Percentiles rank a stretch among this genome's conserved stretches.
These are phyloP conservation scores for Neonectria coccinea DNA, from an alignment of 2,329 filamentous ascomycete genomes.

Conservation along the genomic window DNA sequence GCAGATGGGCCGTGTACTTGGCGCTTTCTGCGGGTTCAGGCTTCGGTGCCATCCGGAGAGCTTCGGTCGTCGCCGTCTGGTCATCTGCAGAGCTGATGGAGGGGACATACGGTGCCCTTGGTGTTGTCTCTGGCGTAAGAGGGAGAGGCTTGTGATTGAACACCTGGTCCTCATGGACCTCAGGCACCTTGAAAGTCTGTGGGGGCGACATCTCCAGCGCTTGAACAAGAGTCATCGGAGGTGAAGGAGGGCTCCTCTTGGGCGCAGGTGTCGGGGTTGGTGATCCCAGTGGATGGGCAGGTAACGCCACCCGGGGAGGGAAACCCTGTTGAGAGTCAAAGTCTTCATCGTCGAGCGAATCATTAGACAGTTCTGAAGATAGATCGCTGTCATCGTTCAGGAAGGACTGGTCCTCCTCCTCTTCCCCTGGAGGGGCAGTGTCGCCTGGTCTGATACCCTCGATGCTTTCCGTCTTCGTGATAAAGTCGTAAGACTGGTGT, in stretches of 20 bases:
- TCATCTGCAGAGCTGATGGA: constrained; percentile 29
- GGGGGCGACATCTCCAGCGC: constrained; percentile 45
- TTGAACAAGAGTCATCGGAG: constrained; percentile 44
- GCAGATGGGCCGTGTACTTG: constrained; percentile 71
- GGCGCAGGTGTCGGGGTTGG: constrained; percentile 46
- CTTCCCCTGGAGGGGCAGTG: constrained; percentile 45
- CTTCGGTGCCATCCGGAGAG: constrained; percentile 51
- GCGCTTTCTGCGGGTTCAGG: constrained; percentile 46
- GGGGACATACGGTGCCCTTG: constrained; percentile 54
- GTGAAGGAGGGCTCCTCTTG: constrained; percentile 47
- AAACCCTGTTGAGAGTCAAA: constrained; percentile 46
- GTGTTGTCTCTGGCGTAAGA: constrained; percentile 62
- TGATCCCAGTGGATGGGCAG: constrained; percentile 51
- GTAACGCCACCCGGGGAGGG: constrained; percentile 44
- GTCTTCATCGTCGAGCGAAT: constrained; percentile 60
- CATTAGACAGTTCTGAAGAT: constrained; percentile 71
- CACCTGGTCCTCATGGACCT: constrained; percentile 43
- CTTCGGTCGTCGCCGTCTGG: constrained; percentile 51
- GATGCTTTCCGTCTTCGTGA: constrained; percentile 66
- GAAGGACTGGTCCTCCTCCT: constrained; percentile 58
- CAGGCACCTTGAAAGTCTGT: constrained; percentile 38
- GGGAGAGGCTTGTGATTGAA: constrained; percentile 45
- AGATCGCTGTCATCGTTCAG: constrained; percentile 68
- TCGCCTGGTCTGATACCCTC: constrained; percentile 56
- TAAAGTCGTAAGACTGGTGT: constrained; percentile 65